Base-by-base conservation (phyloP, 495 filamentous ascomycete genomes). In the Neurospora intermedia region DNA sequence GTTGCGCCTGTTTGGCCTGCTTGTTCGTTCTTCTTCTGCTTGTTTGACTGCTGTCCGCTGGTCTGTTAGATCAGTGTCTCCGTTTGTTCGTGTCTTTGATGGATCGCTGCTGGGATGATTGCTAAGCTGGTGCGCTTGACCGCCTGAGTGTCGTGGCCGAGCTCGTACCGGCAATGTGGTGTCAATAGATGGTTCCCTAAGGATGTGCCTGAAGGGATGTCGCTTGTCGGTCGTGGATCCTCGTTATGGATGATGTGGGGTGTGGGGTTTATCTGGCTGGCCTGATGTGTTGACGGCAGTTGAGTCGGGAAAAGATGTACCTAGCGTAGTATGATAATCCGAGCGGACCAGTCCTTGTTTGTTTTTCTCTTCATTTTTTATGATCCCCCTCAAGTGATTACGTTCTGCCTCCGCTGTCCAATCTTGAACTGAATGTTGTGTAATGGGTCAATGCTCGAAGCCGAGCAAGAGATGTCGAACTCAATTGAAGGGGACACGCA, bases 241-340 rank as follows among this genome's bases (percentile, higher is more conserved):
- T 66, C 15, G 54, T 66, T 3, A 27, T 66, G 54, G 54, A 66
- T 35, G 54, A 59, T 66, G 27, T 66, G 27, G 15, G 23, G 2
- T 66, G 27, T 66, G 27, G 15, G 23, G 2, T 6, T 62, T 35
- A 15, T 66, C 54, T 66, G 15, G 27, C 27, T 38, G 54, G 27
- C 54, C 15, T 35, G 15, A 35, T 66, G 31, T 66, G 54, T 66
- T 66, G 27, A 66, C 54, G 27, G 54, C 13, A 66, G 15, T 66
- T 35, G 54, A 66, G 23, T 18, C 3, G 54, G 54, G 27, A 66
- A 66, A 66, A 66, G 27, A 18, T 35, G 27, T 66, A 66, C 54
- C 54, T 66, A 66, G 54, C 54, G 54, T 66, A 66, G 54, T 66
- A 66, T 66, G 54, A 66, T 66, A 66, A 66, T 66, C 54, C 54